These are phyloP conservation scores for Coccomyxa subellipsoidea DNA, from an alignment of 163 green algal genomes.

Conservation along the genomic window DNA sequence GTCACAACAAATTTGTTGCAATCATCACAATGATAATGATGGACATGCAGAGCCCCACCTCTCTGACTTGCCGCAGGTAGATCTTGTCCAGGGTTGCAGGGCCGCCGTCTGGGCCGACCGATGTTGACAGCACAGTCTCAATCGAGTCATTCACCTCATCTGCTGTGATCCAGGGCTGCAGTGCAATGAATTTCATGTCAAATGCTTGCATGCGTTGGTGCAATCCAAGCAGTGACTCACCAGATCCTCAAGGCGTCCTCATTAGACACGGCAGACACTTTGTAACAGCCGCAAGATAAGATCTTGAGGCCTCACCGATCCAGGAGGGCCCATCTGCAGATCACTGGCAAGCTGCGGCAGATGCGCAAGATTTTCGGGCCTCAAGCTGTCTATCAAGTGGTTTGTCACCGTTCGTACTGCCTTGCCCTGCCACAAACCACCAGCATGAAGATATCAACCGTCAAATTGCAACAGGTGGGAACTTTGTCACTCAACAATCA, in stretches of 20 bases:
- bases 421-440: not conserved
- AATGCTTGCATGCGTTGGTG: not conserved
- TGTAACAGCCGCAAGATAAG: too few species aligned
- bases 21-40: not conserved
- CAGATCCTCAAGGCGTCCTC: not conserved
- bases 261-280: too few species aligned
- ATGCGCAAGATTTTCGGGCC: not conserved
- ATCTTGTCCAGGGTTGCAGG: not conserved
- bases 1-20: not conserved
- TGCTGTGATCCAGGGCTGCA: slow-evolving; percentile 4
- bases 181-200: not conserved
- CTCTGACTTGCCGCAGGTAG: not conserved
- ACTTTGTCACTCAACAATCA: not conserved
- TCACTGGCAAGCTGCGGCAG: not conserved
- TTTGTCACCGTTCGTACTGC: not conserved
- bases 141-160: not conserved
- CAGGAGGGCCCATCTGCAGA: not conserved
- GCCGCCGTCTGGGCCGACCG: not conserved
- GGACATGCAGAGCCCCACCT: not conserved
- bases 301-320: not conserved
- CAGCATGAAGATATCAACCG: not conserved
- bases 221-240: not conserved
- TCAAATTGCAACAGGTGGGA: not conserved
- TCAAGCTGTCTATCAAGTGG: not conserved
- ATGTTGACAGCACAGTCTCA: not conserved